Evolutionary conservation across 352 stramenopile genomes (phyloP).

Genomic region (Phytopythium oedochilum): DNA sequence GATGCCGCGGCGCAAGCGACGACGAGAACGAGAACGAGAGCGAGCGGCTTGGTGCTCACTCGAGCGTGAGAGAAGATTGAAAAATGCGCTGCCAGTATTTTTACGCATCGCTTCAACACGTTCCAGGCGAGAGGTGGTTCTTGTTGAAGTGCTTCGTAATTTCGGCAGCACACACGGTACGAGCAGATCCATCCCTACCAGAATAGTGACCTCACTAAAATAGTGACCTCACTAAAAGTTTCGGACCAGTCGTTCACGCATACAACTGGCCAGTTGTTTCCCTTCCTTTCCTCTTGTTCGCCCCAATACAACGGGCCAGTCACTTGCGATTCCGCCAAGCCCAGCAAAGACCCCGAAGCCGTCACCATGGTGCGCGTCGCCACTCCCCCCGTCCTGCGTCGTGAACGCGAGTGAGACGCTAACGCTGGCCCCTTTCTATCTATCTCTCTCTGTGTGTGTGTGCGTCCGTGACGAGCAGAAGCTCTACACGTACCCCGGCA

Average conservation of each 20-base stretch:
- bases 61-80: too few relatives aligned
- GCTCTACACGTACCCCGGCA: conserved; percentile 86
- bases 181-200: too few relatives aligned
- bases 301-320: background rate
- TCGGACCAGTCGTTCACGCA: too few relatives aligned
- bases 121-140: too few relatives aligned
- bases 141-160: too few relatives aligned
- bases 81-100: too few relatives aligned
- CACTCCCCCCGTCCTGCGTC: background rate
- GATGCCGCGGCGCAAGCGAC: background rate
- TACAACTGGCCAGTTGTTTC: too few relatives aligned
- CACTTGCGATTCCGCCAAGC: conserved; percentile 1
- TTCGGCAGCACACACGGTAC: too few relatives aligned
- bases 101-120: too few relatives aligned
- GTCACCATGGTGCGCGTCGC: background rate
- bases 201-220: too few relatives aligned
- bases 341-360: background rate
- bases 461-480: conserved; percentile 32
- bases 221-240: too few relatives aligned
- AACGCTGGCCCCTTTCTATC: background rate
- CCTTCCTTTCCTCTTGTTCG: background rate
- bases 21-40: background rate
- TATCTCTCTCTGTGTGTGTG: background rate
- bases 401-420: background rate
- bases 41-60: too few relatives aligned